Base-by-base conservation (phyloP, 1,284 basidiomycete genomes). In the Trichosporon sp. region DNA sequence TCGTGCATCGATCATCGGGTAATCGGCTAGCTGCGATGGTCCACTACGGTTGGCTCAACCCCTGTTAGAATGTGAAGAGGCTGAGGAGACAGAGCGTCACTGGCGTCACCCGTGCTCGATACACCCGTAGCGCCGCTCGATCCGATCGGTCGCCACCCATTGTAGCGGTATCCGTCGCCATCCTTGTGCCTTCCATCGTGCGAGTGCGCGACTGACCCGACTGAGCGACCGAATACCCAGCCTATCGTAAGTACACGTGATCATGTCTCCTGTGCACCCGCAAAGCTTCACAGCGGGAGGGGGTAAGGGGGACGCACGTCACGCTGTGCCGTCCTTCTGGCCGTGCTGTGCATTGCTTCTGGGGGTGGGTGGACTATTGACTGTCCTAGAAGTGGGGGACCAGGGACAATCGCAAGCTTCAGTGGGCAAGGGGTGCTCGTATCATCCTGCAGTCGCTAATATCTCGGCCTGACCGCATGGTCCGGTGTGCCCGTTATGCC, bases 91-190 rank as follows among this genome's bases (percentile, higher is more conserved):
- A n/a, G 4, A 8, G 59, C 14, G 31, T 35, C 31, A 32, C 31
- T 63, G 59, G 26, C 32, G 59, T 63, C 59, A 63, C 59, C 16
- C 26, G 26, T 26, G 26, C 26, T 26, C 26, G 26, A 26, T 26
- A 26, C 26, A 26, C 26, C 26, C 59, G 32, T 63, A 37, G 31
- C 31, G 26, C 59, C 31, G 59, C 59, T 14, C 32, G 32, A 63
- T 63, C 59, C 59, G 59, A 63, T 63, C 59, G 32, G 51, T 54
- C 16, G 51, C 51, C 51, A 54, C 51, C 51, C 51, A 54, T 21
- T 16, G 51, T 21, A 54, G n/a, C 51, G 10, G 19, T 54, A 54
- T 46, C 43, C n/a, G 21, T 54, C 51, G 51, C 51, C 51, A 54
- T 54, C 51, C 51, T 4, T 4, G 16, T 8, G 51, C 51, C 8